A percentile compares a stretch with the other conserved stretches of the same genome.
phyloP scores from a whole-genome alignment of 768 basidiomycete species.

The Psilocybe cyanescens region DNA sequence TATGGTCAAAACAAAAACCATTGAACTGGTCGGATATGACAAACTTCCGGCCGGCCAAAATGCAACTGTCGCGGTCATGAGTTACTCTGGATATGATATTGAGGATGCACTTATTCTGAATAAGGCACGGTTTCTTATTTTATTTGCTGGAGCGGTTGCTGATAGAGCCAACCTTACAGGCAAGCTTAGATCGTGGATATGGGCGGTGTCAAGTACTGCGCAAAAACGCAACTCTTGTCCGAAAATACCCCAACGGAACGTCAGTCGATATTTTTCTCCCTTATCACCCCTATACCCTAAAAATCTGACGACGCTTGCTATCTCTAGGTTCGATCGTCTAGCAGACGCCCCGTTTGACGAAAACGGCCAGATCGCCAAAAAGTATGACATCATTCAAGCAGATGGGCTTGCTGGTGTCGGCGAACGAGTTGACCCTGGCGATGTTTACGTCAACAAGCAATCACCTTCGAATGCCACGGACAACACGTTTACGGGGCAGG shows the following conservation, averaged over 20 bases:
- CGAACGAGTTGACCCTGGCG: conserved; percentile 89
- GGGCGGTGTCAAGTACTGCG: conserved; percentile 97
- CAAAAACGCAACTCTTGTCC: conserved; percentile 92
- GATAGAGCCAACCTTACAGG: conserved; percentile 44
- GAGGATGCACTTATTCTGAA: conserved; percentile 98
- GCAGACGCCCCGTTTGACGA: conserved; percentile 91
- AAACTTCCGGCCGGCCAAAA: conserved; percentile 97
- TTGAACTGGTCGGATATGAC: conserved; percentile 96
- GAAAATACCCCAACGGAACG: conserved; percentile 98
- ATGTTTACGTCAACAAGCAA: conserved; percentile 97
- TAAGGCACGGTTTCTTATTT: conserved; percentile 51
- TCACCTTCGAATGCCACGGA: conserved; percentile 93
- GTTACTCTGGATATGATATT: conserved; percentile 98
- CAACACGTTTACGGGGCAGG: conserved; percentile 85
- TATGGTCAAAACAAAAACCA: conserved; percentile 99
- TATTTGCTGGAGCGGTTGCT: neutral
- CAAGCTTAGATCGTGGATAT: conserved; percentile 95
- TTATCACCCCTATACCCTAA: neutral
- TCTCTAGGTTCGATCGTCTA: conserved; percentile 82
- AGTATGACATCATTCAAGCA: conserved; percentile 87
- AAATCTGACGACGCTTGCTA: conserved; percentile 1
- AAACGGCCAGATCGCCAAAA: conserved; percentile 77
- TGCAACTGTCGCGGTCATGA: conserved; percentile 98
- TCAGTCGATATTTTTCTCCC: conserved; percentile 45
- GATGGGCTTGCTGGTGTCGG: conserved; percentile 97